Conservation (phyloP, 1,139 yeast genomes). For the Pichia sp. region DNA sequence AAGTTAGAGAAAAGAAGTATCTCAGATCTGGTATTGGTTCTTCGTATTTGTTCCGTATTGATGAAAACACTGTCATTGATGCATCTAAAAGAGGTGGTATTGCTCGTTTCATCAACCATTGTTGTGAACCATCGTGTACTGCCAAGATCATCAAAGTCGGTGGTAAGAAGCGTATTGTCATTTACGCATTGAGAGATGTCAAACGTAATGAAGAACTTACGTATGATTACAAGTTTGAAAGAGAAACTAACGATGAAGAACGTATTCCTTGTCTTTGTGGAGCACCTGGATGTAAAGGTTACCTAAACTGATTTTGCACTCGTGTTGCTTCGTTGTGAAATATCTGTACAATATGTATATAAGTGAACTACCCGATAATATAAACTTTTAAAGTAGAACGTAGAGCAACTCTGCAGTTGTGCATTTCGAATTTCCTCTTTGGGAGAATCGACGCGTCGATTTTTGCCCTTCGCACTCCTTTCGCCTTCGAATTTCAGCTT, state of each 20-base stretch:
- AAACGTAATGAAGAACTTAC: constrained; percentile 91
- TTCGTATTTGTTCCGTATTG: constrained; percentile 87
- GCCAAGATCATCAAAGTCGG: constrained; percentile 96
- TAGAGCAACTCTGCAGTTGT: too few relatives aligned
- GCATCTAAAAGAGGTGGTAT: constrained; percentile 98
- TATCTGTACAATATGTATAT: too few relatives aligned
- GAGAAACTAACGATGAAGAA: constrained; percentile 88
- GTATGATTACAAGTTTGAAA: constrained; percentile 91
- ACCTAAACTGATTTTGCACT: constrained; percentile 67
- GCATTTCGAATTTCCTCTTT: too few relatives aligned
- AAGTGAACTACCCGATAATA: too few relatives aligned
- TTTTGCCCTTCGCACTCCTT: too few relatives aligned
- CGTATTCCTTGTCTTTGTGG: constrained; percentile 94
- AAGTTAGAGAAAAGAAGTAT: constrained; percentile 84
- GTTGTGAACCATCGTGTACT: constrained; percentile 96
- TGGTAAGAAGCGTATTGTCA: constrained; percentile 91
- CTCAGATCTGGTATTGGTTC: constrained; percentile 94
- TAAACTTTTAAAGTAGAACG: too few relatives aligned
- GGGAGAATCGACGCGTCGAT: too few relatives aligned
- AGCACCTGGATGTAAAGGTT: constrained; percentile 92
- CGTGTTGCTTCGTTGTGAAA: too few relatives aligned
- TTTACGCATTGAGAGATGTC: constrained; percentile 87
- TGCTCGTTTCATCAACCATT: constrained; percentile 94
- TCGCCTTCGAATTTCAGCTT: too few relatives aligned
- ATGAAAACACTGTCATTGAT: constrained; percentile 92